Conservation (phyloP, 2,329 filamentous ascomycete genomes). For the Hymenoscyphus repandus region DNA sequence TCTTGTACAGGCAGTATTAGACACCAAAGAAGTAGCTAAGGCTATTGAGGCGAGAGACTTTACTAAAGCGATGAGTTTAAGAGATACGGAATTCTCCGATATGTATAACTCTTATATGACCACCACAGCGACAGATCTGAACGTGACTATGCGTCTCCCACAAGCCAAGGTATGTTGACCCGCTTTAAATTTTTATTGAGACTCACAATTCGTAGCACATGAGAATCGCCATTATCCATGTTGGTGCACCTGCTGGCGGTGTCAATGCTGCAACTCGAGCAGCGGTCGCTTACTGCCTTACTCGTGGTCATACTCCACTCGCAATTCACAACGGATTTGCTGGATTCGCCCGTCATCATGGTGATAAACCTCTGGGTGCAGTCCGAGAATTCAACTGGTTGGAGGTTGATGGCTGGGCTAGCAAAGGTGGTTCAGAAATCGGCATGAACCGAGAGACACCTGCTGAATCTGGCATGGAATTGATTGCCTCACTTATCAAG, state of each 20-base stretch:
- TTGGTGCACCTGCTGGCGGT: conserved; percentile 91
- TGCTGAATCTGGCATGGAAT: conserved; percentile 75
- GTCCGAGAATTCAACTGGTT: conserved; percentile 88
- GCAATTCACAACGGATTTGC: conserved; percentile 97
- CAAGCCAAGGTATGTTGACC: conserved; percentile 58
- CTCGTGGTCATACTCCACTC: conserved; percentile 85
- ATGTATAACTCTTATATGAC: conserved; percentile 88
- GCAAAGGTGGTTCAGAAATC: conserved; percentile 94
- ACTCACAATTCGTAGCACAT: conserved; percentile 57
- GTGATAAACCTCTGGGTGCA: conserved; percentile 72
- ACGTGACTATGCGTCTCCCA: conserved; percentile 59
- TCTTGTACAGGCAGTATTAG: conserved; percentile 79
- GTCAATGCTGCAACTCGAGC: conserved; percentile 97
- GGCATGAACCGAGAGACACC: conserved; percentile 95
- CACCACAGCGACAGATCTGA: conserved; percentile 77
- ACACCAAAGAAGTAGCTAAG: conserved; percentile 78
- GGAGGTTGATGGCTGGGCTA: conserved; percentile 92
- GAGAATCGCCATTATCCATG: conserved; percentile 93
- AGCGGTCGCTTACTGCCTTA: conserved; percentile 86
- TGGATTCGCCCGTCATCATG: conserved; percentile 85
- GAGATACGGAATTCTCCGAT: conserved; percentile 90
- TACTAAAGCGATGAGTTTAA: conserved; percentile 76
- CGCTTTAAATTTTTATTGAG: neutral
- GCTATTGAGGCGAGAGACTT: conserved; percentile 85
- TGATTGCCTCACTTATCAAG: conserved; percentile 76